Conservation (phyloP, 306 rosid genomes). For the Inga leiocalycina region DNA sequence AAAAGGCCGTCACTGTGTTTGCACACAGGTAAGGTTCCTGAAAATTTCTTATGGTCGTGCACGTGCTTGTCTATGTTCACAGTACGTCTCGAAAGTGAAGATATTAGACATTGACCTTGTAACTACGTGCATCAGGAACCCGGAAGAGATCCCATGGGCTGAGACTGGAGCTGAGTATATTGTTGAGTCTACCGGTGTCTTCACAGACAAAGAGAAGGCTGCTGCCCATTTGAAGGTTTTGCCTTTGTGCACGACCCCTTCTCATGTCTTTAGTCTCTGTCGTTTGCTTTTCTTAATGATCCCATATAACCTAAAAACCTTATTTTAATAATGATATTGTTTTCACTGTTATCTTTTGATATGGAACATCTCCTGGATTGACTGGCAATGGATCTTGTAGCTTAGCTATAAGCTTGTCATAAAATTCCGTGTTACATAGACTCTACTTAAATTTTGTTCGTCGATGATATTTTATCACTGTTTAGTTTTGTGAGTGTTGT, state of each 20-base stretch:
- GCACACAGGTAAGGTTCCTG: slow-evolving; percentile 50
- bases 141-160: slow-evolving; percentile 71
- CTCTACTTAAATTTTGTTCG: not conserved
- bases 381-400: not conserved
- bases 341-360: not conserved
- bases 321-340: not conserved
- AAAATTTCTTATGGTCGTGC: not conserved
- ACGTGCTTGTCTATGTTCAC: not conserved
- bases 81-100: no score
- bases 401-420: not conserved
- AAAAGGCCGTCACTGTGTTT: slow-evolving; percentile 55
- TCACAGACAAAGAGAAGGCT: slow-evolving; percentile 62
- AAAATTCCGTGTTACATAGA: not conserved
- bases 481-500: not conserved
- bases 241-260: not conserved
- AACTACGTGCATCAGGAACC: slow-evolving; percentile 42
- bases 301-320: no score
- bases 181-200: slow-evolving; percentile 67
- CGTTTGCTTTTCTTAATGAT: no score
- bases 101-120: not conserved
- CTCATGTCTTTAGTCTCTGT: not conserved
- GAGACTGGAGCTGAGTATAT: slow-evolving; percentile 52
- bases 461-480: not conserved
- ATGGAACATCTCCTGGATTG: not conserved
- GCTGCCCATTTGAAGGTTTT: slow-evolving; percentile 71